Base-by-base conservation (phyloP, 1,139 yeast species). In the Hemisphaericaspora lyxosophila region DNA sequence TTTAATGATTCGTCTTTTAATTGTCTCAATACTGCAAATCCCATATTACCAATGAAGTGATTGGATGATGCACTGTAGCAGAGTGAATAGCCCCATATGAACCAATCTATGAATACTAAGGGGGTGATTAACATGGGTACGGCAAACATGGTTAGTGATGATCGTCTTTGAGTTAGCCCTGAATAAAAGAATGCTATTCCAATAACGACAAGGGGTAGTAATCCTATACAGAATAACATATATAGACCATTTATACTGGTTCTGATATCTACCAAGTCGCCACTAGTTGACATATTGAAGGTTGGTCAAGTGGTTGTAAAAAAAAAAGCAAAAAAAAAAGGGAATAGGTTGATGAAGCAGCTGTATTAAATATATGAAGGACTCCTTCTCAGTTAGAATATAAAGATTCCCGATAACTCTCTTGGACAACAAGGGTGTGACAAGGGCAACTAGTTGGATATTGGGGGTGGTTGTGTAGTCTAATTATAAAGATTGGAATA, bases 1-100 rank as follows among this genome's bases (percentile, higher is more conserved):
- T 43, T 51, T 35, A 48, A 52, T 5, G 42, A 46, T 5, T 58
- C 44, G 24, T 56, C 54, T 33, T 53, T 48, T 31, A 72, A 45
- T 24, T 68, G 67, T 39, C 67, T 57, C 40, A 67, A 54, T 8
- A 77, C 80, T 0, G 67, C 70, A 51, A 62, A 67, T 17, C 60
- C 45, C 41, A 79, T 57, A 36, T 64, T 60, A 6, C 85, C 85
- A 15, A 79, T 67, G 45, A 67, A 78, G 22, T 55, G 47, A 39
- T 74, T 72, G 2, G 55, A 41, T 4, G 78, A 57, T 8, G 66
- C 57, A 1, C 75, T 59, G 47, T 70, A 75, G 34, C 78, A 67
- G 20, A 80, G 55, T 0, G 84, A 71, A 47, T 76, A 78, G 3
- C 85, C 79, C 74, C 78, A 72, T n/a, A 75, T 62, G 44, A 66